Percentiles rank a stretch among this genome's conserved stretches.
phyloP scores from a whole-genome alignment of 352 stramenopile species.

The Phytophthora pseudosyringae region DNA sequence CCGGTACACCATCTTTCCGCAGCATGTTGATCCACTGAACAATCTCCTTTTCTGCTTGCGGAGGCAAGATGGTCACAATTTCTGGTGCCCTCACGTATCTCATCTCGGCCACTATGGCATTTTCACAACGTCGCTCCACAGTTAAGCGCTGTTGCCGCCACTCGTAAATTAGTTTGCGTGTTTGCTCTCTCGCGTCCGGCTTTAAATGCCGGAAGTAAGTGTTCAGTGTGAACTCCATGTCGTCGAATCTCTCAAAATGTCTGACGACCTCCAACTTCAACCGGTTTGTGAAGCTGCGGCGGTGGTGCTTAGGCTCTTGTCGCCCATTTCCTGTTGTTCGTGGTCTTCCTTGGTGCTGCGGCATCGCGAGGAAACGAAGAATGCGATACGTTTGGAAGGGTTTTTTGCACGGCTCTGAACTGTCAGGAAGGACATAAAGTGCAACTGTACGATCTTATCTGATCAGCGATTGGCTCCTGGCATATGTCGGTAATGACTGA shows the following conservation, averaged over 20 bases:
- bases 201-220: not conserved
- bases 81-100: not conserved
- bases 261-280: not conserved
- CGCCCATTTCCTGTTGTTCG: not conserved
- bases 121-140: not conserved
- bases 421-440: not conserved
- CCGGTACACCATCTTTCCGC: not conserved
- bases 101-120: not conserved
- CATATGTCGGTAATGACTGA: not conserved
- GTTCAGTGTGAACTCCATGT: not conserved
- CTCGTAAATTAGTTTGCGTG: not conserved
- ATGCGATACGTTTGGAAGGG: not conserved
- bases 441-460: not conserved
- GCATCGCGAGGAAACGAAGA: not conserved
- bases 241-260: not conserved
- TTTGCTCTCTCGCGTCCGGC: not conserved
- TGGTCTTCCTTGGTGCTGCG: not conserved
- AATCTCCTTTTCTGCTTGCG: not conserved
- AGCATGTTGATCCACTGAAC: not conserved
- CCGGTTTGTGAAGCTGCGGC: not conserved
- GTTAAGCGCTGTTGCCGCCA: not conserved
- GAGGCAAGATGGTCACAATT: not conserved
- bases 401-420: not conserved
- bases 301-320: not conserved
- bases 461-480: not conserved